phyloP scores from a whole-genome alignment of 2,329 filamentous ascomycete species.

The Penicillium thymicola region DNA sequence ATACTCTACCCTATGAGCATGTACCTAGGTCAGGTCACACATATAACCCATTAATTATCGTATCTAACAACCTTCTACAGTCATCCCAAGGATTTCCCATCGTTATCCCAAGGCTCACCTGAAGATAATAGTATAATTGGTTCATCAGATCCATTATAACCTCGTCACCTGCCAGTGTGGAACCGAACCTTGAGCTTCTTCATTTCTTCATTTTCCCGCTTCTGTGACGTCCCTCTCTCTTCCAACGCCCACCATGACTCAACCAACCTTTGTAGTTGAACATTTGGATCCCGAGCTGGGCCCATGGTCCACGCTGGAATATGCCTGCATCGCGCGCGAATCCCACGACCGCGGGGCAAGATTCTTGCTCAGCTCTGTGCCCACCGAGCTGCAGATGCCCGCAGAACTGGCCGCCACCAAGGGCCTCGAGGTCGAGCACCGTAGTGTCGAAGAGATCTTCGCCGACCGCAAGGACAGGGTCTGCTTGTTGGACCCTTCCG shows the following conservation, averaged over 20 bases:
- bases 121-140: background rate
- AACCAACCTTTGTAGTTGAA: conserved; percentile 79
- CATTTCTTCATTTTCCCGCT: background rate
- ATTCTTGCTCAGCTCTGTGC: conserved; percentile 82
- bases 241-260: background rate
- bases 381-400: conserved; percentile 60
- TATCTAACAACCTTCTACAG: background rate
- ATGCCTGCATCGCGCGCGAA: conserved; percentile 80
- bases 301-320: conserved; percentile 91
- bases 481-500: conserved; percentile 85
- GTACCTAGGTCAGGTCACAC: background rate
- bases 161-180: background rate
- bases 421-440: conserved; percentile 67
- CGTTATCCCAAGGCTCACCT: background rate
- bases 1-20: too few relatives aligned
- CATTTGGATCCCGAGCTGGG: conserved; percentile 94
- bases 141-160: background rate
- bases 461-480: conserved; percentile 68
- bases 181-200: conserved; percentile 4
- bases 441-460: conserved; percentile 81
- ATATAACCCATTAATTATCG: background rate
- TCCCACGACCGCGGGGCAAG: conserved; percentile 62
- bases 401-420: conserved; percentile 58
- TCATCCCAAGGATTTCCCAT: background rate
- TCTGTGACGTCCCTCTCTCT: background rate